Evolutionary conservation across 768 basidiomycete species (phyloP), one percentile per base, ranked within the genome.

Genomic region (Lactarius akahatsu): DNA sequence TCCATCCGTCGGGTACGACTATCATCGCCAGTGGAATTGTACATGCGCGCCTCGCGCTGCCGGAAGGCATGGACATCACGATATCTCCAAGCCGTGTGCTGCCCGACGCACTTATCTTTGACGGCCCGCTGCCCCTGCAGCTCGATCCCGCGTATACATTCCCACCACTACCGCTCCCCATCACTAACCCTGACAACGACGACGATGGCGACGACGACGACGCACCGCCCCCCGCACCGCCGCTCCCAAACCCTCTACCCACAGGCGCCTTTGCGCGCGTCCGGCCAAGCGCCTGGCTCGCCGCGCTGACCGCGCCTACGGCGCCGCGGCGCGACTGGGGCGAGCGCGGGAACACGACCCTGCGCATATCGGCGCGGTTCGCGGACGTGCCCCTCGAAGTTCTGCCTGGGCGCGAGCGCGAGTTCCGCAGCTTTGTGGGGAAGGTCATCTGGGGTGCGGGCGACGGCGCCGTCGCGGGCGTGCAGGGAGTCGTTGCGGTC

Each of bases 91-190:
- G 78, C 8, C 82, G 79, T 52, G 83, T 92, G 32, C 79, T 90
- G 63, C 91, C 92, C 0, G 92, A 94, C 73, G 86, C 90, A 32
- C 75, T 93, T 7, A 81, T 94, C 5, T 93, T 85, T 65, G 92
- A 94, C 69, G 92, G 92, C 36, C 54, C 41, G 3, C 23, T 47
- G 11, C 32, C 45, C 30, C 18, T 15, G 38, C 63, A 11, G 57
- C 63, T 2, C 50, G 45, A 9, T 15, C 57, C 64, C 63, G 26
- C 34, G 2, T 4, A 34, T 10, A 18, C 57, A 4, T 9, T 32
- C 4, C 6, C 11, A 52, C 16, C 20, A 11, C 56, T 57, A 34
- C 57, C 13, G 2, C 8, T 18, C 6, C 7, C 16, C 28, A 30
- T n/a, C 56, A 30, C 16, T 1, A 26, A 45, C 23, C 50, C 3